Percentiles rank a stretch among this genome's conserved stretches.
Conservation (phyloP, 371 early-diverging fungal genomes). For the Zopfochytrium polystomum region DNA sequence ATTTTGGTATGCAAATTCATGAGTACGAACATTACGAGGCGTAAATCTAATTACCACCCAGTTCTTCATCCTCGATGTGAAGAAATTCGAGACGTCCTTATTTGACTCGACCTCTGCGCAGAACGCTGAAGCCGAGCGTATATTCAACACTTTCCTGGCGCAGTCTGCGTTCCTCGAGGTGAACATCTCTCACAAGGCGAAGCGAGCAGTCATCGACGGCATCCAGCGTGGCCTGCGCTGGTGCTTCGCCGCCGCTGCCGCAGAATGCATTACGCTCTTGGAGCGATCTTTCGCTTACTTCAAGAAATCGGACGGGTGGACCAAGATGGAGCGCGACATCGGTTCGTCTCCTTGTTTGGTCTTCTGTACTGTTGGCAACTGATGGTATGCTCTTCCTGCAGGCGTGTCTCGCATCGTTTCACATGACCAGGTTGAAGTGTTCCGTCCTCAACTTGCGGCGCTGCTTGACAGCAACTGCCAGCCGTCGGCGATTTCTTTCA, state of each 20-base stretch:
- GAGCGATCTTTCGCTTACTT: conserved; percentile 8
- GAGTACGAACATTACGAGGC: background rate
- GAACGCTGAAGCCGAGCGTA: background rate
- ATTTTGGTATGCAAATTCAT: conserved; percentile 11
- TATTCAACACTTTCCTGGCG: conserved; percentile 13
- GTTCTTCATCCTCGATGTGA: conserved; percentile 12
- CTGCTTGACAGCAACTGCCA: too few relatives aligned
- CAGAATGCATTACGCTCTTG: conserved; percentile 3
- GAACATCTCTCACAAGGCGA: conserved; percentile 2
- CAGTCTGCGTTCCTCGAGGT: conserved; percentile 4
- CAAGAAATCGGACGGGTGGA: too few relatives aligned
- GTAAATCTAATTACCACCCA: background rate
- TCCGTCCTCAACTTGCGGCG: too few relatives aligned
- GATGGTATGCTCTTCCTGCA: too few relatives aligned
- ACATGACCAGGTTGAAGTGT: too few relatives aligned
- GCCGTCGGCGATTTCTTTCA: too few relatives aligned
- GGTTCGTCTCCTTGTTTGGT: background rate
- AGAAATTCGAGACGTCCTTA: conserved; percentile 4
- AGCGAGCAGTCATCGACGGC: conserved; percentile 10
- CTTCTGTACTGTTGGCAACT: background rate
- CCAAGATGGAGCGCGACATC: conserved; percentile 3
- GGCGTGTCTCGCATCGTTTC: too few relatives aligned
- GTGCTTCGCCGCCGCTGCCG: conserved; percentile 10
- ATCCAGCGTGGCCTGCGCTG: conserved; percentile 7
- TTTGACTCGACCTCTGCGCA: conserved; percentile 5